Evolutionary conservation across 1,284 basidiomycete species (phyloP).

Genomic region (Acaromyces ingoldii): DNA sequence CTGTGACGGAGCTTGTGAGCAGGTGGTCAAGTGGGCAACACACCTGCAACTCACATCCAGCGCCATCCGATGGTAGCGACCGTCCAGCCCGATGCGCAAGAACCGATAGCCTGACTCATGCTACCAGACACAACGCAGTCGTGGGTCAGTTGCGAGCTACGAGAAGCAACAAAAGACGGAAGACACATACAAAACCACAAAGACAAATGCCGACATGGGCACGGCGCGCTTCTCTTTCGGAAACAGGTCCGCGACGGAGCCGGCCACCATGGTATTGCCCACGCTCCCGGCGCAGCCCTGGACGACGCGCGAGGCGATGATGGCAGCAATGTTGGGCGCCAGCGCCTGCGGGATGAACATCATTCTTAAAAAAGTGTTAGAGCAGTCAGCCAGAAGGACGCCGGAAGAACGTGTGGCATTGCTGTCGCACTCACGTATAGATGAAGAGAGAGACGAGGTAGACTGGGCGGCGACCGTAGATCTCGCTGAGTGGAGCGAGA

Average conservation of each 20-base stretch:
- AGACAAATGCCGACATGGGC: not conserved
- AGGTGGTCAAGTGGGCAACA: not conserved
- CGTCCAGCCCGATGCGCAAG: not conserved
- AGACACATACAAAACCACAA: not conserved
- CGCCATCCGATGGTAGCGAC: not conserved
- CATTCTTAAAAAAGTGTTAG: too few relatives aligned
- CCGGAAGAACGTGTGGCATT: too few relatives aligned
- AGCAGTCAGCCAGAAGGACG: too few relatives aligned
- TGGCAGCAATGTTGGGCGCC: conserved; percentile 33
- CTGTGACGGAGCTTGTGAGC: not conserved
- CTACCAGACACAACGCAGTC: not conserved
- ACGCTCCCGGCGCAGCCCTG: conserved; percentile 48
- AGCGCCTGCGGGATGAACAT: conserved; percentile 46
- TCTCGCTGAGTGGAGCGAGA: conserved; percentile 34
- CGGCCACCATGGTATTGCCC: conserved; percentile 48
- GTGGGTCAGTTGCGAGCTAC: not conserved
- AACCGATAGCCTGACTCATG: not conserved
- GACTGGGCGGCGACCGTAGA: conserved; percentile 30
- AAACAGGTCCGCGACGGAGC: conserved; percentile 37
- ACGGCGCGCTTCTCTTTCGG: not conserved
- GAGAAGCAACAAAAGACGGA: too few relatives aligned
- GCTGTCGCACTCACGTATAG: conserved; percentile 1
- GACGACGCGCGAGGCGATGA: conserved; percentile 49
- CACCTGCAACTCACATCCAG: conserved; percentile 1
- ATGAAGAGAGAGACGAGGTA: conserved; percentile 13